Percentiles rank a stretch among this genome's conserved stretches.
Conservation (phyloP, 768 basidiomycete genomes). For the Leccinum sublutescens region DNA sequence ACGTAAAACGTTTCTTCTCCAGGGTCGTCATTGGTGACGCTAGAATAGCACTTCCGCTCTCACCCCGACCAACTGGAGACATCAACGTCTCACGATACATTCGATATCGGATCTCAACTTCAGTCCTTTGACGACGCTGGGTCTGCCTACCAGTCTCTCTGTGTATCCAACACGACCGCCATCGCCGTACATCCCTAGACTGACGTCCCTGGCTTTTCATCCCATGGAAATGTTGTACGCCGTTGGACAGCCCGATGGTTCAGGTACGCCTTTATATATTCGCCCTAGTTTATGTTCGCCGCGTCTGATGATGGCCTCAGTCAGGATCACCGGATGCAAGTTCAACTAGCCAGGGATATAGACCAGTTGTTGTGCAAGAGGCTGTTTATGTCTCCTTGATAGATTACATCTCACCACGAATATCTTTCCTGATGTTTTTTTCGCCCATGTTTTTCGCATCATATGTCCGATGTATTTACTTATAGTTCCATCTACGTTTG, state of each 20-base stretch:
- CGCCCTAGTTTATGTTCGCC: background rate
- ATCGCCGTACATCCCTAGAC: conserved; percentile 59
- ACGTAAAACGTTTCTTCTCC: conserved; percentile 30
- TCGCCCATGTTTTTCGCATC: conserved; percentile 3
- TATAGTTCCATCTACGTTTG: background rate
- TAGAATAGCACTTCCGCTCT: conserved; percentile 55
- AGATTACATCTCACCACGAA: conserved; percentile 14
- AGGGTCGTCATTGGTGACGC: conserved; percentile 4
- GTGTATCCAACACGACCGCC: conserved; percentile 55
- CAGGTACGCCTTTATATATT: conserved; percentile 36
- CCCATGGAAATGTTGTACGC: conserved; percentile 85
- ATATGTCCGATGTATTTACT: conserved; percentile 7
- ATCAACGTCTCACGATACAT: conserved; percentile 62
- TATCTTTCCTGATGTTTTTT: conserved; percentile 9
- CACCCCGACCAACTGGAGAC: conserved; percentile 57
- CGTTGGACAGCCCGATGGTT: conserved; percentile 69
- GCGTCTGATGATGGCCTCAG: conserved; percentile 29
- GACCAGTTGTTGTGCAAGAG: background rate
- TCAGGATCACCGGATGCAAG: conserved; percentile 60
- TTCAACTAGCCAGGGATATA: conserved; percentile 27
- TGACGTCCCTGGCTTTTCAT: conserved; percentile 73
- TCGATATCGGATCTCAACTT: conserved; percentile 43
- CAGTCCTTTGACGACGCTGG: conserved; percentile 40
- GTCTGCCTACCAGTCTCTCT: conserved; percentile 53
- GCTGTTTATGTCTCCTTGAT: background rate